Evolutionary conservation across 768 basidiomycete species (phyloP).

Genomic region (Postia placenta): DNA sequence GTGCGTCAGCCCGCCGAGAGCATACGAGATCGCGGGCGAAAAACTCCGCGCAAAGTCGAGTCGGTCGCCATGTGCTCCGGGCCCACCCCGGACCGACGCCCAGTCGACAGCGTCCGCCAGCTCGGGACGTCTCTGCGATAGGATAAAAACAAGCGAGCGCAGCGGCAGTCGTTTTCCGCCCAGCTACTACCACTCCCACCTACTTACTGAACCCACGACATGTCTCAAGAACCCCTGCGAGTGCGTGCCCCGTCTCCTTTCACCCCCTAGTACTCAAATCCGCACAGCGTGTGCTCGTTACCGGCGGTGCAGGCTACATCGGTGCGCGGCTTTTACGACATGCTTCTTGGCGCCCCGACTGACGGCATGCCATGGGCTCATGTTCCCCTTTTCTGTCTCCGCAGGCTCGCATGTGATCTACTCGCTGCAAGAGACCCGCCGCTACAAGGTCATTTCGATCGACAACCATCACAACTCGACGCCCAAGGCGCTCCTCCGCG

Average conservation of each 20-base stretch:
- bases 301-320: conserved; percentile 87
- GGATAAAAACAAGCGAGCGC: conserved; percentile 9
- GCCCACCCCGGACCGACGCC: too few relatives aligned
- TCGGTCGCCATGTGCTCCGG: too few relatives aligned
- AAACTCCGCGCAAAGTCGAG: too few relatives aligned
- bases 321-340: conserved; percentile 39
- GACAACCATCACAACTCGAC: conserved; percentile 96
- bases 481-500: conserved; percentile 65
- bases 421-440: conserved; percentile 74
- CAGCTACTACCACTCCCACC: neutral
- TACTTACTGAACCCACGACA: conserved; percentile 1
- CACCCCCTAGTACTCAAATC: conserved; percentile 4
- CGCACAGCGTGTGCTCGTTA: conserved; percentile 56
- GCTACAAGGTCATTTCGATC: conserved; percentile 89
- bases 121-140: conserved; percentile 2
- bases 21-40: neutral
- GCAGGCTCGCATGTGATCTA: conserved; percentile 93
- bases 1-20: too few relatives aligned
- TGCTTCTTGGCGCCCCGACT: neutral
- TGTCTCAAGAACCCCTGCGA: conserved; percentile 15
- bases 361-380: neutral
- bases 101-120: too few relatives aligned
- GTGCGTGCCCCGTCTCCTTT: conserved; percentile 5
- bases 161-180: conserved; percentile 7
- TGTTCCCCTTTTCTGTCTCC: conserved; percentile 2